Conservation (phyloP, 306 rosid species). For the Heteromeles arbutifolia region DNA sequence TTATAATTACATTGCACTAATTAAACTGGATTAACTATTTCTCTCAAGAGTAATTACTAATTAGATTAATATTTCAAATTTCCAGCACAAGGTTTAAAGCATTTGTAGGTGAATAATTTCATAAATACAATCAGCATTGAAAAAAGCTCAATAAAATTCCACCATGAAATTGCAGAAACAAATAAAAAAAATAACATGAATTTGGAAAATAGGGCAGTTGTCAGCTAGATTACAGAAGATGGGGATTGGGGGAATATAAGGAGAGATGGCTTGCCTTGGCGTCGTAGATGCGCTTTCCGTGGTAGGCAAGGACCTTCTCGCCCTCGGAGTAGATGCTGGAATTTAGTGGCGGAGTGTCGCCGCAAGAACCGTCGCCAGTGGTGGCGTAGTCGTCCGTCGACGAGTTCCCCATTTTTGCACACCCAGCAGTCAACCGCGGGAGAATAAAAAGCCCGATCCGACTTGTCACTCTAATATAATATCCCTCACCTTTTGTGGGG, state of each 20-base stretch:
- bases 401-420: slow-evolving; percentile 49
- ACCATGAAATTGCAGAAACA: neutral
- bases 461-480: neutral
- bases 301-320: slow-evolving; percentile 77
- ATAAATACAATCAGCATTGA: neutral
- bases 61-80: neutral
- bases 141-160: neutral
- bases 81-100: neutral
- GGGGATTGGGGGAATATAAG: neutral
- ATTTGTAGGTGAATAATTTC: neutral
- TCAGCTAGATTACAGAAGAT: neutral
- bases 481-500: neutral
- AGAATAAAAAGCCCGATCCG: neutral
- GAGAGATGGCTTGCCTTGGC: slow-evolving; percentile 48
- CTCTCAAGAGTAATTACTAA: neutral
- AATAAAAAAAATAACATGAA: neutral
- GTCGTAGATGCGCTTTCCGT: slow-evolving; percentile 74
- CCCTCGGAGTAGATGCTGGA: slow-evolving; percentile 46
- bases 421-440: neutral
- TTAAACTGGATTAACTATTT: neutral
- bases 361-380: slow-evolving; percentile 56
- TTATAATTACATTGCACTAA: neutral
- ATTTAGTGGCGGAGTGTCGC: slow-evolving; percentile 44
- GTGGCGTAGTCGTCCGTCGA: slow-evolving; percentile 57
- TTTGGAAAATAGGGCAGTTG: neutral